phyloP scores from a whole-genome alignment of 1,284 basidiomycete genomes.

The Psilocybe mexicana region DNA sequence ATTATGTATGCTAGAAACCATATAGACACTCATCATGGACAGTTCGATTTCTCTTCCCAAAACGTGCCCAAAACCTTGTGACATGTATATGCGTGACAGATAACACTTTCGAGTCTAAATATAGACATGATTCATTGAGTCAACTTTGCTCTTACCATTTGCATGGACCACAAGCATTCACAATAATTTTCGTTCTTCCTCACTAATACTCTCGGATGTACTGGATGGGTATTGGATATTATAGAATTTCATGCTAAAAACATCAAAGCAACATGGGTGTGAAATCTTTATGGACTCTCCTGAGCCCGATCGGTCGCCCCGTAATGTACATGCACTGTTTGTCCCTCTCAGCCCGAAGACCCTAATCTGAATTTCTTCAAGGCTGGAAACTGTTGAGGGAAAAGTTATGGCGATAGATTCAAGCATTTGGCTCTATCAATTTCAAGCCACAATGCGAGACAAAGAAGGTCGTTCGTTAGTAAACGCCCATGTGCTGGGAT shows the following conservation, averaged over 20 bases:
- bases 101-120: no score
- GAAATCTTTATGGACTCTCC: slow-evolving; percentile 91
- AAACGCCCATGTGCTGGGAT: slow-evolving; percentile 96
- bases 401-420: slow-evolving; percentile 96
- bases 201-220: no score
- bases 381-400: slow-evolving; percentile 89
- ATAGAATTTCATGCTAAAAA: no score
- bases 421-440: slow-evolving; percentile 99
- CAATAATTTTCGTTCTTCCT: no score
- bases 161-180: no score
- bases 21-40: background rate
- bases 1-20: slow-evolving; percentile 12
- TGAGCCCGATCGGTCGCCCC: slow-evolving; percentile 87
- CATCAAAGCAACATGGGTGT: slow-evolving; percentile 72
- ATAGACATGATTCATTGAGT: no score
- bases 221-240: no score
- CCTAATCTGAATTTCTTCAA: slow-evolving; percentile 31
- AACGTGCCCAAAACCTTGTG: no score
- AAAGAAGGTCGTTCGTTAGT: slow-evolving; percentile 90
- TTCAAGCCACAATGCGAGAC: slow-evolving; percentile 98
- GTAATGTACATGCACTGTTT: slow-evolving; percentile 58
- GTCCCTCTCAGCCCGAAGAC: slow-evolving; percentile 29
- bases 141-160: no score
- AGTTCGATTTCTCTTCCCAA: background rate
- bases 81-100: no score